Percentiles rank a stretch among this genome's conserved stretches.
Conservation (phyloP, 169 alveolate genomes). For the Plasmodium gonderi region DNA sequence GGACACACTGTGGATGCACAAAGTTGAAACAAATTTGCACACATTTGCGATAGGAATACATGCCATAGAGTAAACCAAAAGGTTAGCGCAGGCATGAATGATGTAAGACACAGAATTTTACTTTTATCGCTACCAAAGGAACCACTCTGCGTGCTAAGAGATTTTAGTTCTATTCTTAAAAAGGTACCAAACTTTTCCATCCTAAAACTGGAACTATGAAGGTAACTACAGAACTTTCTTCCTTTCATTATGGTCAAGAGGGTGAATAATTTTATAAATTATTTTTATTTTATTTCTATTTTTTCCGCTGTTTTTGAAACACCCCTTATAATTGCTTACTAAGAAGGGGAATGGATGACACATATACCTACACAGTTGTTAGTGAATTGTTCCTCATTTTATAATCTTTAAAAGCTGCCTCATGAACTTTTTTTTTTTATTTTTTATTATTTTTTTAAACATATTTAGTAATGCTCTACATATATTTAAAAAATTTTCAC, state of each 20-base stretch:
- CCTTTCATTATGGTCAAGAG: background rate
- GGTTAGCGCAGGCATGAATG: background rate
- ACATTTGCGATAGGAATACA: background rate
- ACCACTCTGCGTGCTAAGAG: background rate
- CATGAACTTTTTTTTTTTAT: background rate
- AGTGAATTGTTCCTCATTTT: background rate
- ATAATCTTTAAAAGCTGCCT: background rate
- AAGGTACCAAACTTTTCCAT: background rate
- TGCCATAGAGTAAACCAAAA: too few relatives aligned
- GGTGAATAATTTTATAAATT: background rate
- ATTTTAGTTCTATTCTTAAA: background rate
- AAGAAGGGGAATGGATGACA: background rate
- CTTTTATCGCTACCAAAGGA: conserved; percentile 15
- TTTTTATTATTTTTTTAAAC: too few relatives aligned
- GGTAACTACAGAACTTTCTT: background rate
- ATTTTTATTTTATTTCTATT: background rate
- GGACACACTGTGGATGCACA: too few relatives aligned
- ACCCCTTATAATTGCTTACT: background rate
- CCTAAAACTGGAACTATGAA: background rate
- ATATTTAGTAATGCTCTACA: background rate
- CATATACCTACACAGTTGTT: background rate
- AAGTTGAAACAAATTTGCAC: conserved; percentile 5
- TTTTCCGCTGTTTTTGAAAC: background rate
- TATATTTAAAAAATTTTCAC: too few relatives aligned
- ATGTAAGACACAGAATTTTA: background rate